Conservation (phyloP, 2,329 filamentous ascomycete species). For the Torrubiellomyces zombiae region DNA sequence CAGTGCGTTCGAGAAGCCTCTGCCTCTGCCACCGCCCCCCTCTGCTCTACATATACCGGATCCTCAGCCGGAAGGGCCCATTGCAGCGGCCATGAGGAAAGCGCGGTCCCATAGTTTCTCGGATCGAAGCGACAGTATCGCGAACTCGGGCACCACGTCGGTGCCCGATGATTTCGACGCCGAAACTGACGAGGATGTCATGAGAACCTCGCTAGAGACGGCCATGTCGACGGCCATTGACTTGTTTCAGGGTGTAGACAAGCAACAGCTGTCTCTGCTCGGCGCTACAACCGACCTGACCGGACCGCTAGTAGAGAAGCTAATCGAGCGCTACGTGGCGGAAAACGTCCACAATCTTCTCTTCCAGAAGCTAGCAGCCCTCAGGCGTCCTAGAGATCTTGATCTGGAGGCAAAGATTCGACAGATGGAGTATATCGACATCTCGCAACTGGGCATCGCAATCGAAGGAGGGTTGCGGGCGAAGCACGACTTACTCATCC, state of each 20-base stretch:
- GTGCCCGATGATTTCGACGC: constrained; percentile 52
- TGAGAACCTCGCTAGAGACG: constrained; percentile 77
- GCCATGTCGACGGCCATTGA: constrained; percentile 90
- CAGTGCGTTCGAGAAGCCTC: constrained; percentile 65
- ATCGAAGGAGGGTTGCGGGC: constrained; percentile 63
- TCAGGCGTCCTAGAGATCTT: constrained; percentile 66
- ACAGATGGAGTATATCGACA: constrained; percentile 86
- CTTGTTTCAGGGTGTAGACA: constrained; percentile 87
- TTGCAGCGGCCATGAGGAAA: constrained; percentile 35
- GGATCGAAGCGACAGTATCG: constrained; percentile 14
- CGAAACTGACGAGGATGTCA: constrained; percentile 80
- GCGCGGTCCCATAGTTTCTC: constrained; percentile 35
- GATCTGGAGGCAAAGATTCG: constrained; percentile 81
- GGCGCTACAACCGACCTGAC: constrained; percentile 89
- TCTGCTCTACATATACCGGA: constrained; percentile 43
- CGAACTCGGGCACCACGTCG: constrained; percentile 20
- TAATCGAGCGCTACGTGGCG: constrained; percentile 88
- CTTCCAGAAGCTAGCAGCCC: constrained; percentile 64
- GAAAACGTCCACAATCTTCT: constrained; percentile 86
- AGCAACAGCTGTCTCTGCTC: constrained; percentile 80
- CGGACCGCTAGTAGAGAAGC: constrained; percentile 74
- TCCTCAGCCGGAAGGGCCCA: constrained; percentile 38
- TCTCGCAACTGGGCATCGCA: constrained; percentile 81
- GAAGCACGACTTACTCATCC: constrained; percentile 65
- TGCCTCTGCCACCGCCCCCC: constrained; percentile 63